Base-by-base conservation (phyloP, 257 asterid species). In the Petrea volubilis region DNA sequence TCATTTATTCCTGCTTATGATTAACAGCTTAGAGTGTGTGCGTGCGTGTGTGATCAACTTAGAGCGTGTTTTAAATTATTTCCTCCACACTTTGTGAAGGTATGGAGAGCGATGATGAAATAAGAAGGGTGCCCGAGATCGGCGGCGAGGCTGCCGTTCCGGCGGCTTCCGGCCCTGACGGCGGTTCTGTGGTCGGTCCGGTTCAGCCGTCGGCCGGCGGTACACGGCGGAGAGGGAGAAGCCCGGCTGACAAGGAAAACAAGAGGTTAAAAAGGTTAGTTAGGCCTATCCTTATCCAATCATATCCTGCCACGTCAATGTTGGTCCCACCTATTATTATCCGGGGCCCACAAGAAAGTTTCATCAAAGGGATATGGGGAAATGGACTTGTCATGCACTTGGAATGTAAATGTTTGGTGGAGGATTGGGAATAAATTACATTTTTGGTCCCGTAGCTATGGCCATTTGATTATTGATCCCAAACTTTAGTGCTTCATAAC, bases 91-190 rank as follows among this genome's bases (percentile, higher is more conserved):
- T 57, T 75, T 10, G 44, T 71, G 68, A 64, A 88, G 91, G 96
- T 8, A 64, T 84, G 84, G 96, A 88, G 81, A 88, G 93, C 68
- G 96, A 88, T 77, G 96, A 86, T 58, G 96, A 88, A 79, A 86
- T 86, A 71, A 79, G 96, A 74, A 82, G 96, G 74, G 96, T 88
- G 47, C 96, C 96, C 28, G 96, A 88, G 87, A 71, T 88, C 27
- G 93, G 85, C 23, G 93, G 81, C 46, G 96, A 83, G 70, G 81
- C 72, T 0, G 64, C 59, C 25, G 88, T 84, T 4, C 73, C 74
- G 21, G 67, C 81, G 6, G 84, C 84, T 70, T 86, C 89, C 6
- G 83, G 88, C 21, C 80, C 78, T 40, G 85, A 84, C 1, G 83
- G 82, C 18, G 82, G 82, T 34, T 77, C 87, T 0, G 78, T 41